Evolutionary conservation across 75 land plant species (phyloP).

Genomic region (Chamaecyparis obtusa): DNA sequence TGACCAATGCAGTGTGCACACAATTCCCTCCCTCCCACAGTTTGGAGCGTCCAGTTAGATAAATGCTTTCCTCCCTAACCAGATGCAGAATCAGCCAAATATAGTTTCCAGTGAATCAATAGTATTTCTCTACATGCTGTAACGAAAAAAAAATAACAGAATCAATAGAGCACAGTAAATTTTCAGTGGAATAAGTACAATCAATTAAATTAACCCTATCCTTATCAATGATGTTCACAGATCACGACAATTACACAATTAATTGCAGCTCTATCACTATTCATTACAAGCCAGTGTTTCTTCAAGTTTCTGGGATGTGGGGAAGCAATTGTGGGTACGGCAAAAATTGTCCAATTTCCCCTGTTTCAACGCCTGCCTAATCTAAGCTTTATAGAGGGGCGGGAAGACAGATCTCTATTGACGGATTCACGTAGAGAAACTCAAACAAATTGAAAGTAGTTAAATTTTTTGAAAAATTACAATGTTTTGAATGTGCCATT

Average conservation of each 20-base stretch:
- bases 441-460: no score
- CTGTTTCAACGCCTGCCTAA: no score
- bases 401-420: no score
- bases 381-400: no score
- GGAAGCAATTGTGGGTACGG: no score
- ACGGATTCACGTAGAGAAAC: no score
- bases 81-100: background rate
- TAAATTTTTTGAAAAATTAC: no score
- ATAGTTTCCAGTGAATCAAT: background rate
- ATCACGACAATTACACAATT: background rate
- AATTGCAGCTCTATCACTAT: background rate
- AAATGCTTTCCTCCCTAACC: background rate
- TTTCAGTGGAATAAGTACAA: background rate
- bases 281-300: background rate
- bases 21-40: background rate
- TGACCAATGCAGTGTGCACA: background rate
- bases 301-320: no score
- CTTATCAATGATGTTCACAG: background rate
- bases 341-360: no score
- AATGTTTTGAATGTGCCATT: no score
- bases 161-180: background rate
- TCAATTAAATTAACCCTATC: background rate
- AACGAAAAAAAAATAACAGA: background rate
- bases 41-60: background rate
- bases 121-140: background rate